phyloP scores from a whole-genome alignment of 2,329 filamentous ascomycete species.

The Eurotiales sp. region DNA sequence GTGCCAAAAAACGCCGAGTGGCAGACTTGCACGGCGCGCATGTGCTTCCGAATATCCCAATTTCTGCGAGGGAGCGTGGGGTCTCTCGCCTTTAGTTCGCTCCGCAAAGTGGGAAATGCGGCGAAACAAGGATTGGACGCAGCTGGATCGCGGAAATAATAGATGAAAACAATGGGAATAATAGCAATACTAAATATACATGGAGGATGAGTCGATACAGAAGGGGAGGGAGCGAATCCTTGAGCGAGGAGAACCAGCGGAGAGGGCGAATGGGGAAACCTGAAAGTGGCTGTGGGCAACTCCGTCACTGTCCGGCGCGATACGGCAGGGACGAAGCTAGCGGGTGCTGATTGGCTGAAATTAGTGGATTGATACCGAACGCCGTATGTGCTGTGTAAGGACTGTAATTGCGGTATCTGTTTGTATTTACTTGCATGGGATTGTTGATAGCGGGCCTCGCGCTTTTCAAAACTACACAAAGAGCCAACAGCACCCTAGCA shows the following conservation, averaged over 20 bases:
- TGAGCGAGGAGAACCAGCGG: too few relatives aligned
- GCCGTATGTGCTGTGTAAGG: too few relatives aligned
- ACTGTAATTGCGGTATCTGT: too few relatives aligned
- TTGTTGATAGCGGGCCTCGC: not conserved
- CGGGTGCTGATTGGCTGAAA: not conserved
- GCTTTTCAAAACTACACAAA: not conserved
- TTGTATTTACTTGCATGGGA: too few relatives aligned
- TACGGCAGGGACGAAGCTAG: not conserved
- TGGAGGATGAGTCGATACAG: not conserved
- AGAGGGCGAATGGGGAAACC: too few relatives aligned
- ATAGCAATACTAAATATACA: not conserved
- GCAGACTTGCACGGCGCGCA: constrained; percentile 31
- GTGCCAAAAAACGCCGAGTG: constrained; percentile 31
- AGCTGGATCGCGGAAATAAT: not conserved
- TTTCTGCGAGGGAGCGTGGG: not conserved
- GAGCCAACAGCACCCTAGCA: too few relatives aligned
- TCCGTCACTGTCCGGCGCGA: constrained; percentile 2
- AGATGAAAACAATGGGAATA: not conserved
- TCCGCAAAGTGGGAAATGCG: too few relatives aligned
- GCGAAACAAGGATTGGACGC: too few relatives aligned
- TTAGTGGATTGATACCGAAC: not conserved
- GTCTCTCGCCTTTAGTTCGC: too few relatives aligned
- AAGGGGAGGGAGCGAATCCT: not conserved
- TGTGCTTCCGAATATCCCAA: constrained; percentile 24
- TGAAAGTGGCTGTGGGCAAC: not conserved